A percentile compares a stretch with the other conserved stretches of the same genome.
phyloP scores from a whole-genome alignment of 106 monocot genomes.

The Phalaenopsis aphrodite region DNA sequence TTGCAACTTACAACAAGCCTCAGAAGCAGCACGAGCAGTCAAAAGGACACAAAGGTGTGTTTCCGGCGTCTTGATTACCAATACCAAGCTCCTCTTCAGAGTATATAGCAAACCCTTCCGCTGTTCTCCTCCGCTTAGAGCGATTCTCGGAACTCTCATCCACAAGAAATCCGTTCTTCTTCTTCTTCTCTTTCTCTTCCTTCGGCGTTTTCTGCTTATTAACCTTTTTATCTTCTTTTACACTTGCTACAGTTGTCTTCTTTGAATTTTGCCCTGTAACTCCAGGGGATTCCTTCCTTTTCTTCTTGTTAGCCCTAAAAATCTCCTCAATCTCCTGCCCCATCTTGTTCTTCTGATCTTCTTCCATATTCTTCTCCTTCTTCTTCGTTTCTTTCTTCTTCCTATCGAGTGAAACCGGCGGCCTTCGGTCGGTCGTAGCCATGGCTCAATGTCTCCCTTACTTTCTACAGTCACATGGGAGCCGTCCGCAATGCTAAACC shows the following conservation, averaged over 20 bases:
- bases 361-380: not conserved
- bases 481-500: too few species aligned
- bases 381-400: not conserved
- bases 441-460: not conserved
- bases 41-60: conserved; percentile 71
- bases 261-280: not conserved
- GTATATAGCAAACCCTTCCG: conserved; percentile 59
- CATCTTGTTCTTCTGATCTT: conserved; percentile 7
- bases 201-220: conserved; percentile 4
- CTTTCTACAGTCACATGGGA: not conserved
- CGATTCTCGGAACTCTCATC: not conserved
- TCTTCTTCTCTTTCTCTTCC: not conserved
- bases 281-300: conserved; percentile 3
- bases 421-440: not conserved
- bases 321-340: conserved; percentile 23
- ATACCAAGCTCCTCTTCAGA: conserved; percentile 53
- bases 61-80: conserved; percentile 52
- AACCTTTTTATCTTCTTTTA: not conserved
- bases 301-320: conserved; percentile 12
- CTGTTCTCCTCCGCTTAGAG: conserved; percentile 42
- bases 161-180: not conserved
- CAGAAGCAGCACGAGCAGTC: conserved; percentile 81
- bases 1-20: conserved; percentile 10
- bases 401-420: not conserved
- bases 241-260: not conserved